A percentile compares a stretch with the other conserved stretches of the same genome.
These are phyloP conservation scores for Phylloporus sp. DNA, from an alignment of 768 basidiomycete genomes.

Conservation along the genomic window DNA sequence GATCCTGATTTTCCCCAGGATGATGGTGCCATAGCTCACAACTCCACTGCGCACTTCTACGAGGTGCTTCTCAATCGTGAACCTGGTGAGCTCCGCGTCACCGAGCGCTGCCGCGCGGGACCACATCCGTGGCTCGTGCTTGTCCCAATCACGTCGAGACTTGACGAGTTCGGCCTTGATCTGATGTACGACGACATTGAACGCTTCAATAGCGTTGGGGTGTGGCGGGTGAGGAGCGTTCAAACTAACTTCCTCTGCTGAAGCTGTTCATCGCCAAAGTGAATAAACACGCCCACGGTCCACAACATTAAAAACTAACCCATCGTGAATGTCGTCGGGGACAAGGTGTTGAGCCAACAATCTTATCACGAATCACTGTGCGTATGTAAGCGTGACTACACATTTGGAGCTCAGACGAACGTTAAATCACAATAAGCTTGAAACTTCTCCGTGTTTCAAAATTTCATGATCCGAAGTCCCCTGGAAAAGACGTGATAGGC, in stretches of 20 bases:
- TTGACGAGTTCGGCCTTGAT: slow-evolving; percentile 66
- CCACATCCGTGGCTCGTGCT: slow-evolving; percentile 61
- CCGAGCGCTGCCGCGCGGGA: slow-evolving; percentile 47
- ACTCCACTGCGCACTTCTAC: slow-evolving; percentile 47
- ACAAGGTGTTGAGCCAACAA: slow-evolving; percentile 2
- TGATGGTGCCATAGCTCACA: slow-evolving; percentile 64
- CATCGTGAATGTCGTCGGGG: slow-evolving; percentile 15
- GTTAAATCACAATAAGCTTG: slow-evolving; percentile 22
- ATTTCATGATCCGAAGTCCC: slow-evolving; percentile 20
- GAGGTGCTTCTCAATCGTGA: slow-evolving; percentile 44
- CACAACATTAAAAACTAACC: slow-evolving; percentile 16
- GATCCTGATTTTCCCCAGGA: slow-evolving; percentile 72
- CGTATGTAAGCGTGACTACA: slow-evolving; percentile 17
- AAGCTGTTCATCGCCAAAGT: slow-evolving; percentile 39
- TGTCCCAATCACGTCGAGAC: slow-evolving; percentile 67
- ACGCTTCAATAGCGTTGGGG: slow-evolving; percentile 59
- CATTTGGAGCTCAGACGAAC: slow-evolving; percentile 7
- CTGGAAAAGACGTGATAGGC: slow-evolving; percentile 4
- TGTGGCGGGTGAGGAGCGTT: slow-evolving; percentile 59
- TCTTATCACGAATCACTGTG: slow-evolving; percentile 17
- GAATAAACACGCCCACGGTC: slow-evolving; percentile 2
- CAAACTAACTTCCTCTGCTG: slow-evolving; percentile 50
- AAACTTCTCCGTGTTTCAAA: slow-evolving; percentile 26
- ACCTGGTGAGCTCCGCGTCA: slow-evolving; percentile 48
- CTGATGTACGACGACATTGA: slow-evolving; percentile 44